These are phyloP conservation scores for Yarrowia galli DNA, from an alignment of 1,139 yeast species.

Conservation along the genomic window DNA sequence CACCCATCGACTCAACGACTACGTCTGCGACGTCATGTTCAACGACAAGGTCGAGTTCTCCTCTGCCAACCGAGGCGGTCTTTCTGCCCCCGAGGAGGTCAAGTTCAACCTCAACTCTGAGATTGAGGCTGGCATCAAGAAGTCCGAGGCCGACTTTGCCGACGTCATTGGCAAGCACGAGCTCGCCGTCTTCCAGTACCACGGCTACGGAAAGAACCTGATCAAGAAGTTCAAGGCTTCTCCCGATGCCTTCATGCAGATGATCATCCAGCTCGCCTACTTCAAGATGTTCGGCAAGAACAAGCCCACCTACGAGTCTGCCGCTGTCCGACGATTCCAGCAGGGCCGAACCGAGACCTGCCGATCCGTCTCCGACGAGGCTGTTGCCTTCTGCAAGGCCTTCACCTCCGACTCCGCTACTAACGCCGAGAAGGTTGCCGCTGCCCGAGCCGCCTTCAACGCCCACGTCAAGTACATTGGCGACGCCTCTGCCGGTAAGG, in stretches of 20 bases:
- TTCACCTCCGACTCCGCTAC: conserved; percentile 70
- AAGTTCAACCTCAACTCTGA: conserved; percentile 56
- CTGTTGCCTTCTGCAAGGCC: conserved; percentile 73
- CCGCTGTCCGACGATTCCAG: conserved; percentile 88
- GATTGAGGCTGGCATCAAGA: conserved; percentile 60
- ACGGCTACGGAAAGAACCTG: conserved; percentile 62
- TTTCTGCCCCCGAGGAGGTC: conserved; percentile 53
- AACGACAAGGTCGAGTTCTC: conserved; percentile 56
- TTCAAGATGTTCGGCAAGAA: conserved; percentile 81
- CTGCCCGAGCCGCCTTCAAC: conserved; percentile 75
- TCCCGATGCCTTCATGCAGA: conserved; percentile 81
- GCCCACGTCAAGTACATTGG: conserved; percentile 78
- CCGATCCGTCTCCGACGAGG: conserved; percentile 81
- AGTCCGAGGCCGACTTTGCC: conserved; percentile 65
- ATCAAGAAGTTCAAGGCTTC: conserved; percentile 78
- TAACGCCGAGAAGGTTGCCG: conserved; percentile 64
- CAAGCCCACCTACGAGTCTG: conserved; percentile 95
- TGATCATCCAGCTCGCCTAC: conserved; percentile 81
- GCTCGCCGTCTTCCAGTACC: conserved; percentile 54
- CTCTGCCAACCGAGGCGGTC: conserved; percentile 47
- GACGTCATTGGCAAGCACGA: conserved; percentile 55
- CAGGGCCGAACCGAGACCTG: conserved; percentile 98
- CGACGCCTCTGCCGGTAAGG: conserved; percentile 84
- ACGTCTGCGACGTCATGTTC: conserved; percentile 64
- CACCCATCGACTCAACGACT: conserved; percentile 86